Percentiles rank a stretch among this genome's conserved stretches.
phyloP scores from a whole-genome alignment of 768 basidiomycete species.

The Agrocybe praecox region DNA sequence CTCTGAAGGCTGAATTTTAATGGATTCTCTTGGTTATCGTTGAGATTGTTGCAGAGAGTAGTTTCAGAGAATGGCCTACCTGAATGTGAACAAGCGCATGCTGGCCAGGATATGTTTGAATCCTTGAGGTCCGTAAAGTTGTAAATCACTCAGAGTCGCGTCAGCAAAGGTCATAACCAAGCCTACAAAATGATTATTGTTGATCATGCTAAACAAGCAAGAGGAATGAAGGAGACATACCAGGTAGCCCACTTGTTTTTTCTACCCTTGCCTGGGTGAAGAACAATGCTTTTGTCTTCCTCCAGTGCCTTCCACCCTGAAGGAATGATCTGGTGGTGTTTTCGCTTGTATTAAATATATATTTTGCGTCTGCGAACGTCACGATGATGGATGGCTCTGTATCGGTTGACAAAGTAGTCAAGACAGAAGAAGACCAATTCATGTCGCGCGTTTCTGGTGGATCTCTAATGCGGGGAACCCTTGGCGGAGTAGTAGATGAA shows the following conservation, averaged over 20 bases:
- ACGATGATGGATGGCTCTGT: constrained; percentile 80
- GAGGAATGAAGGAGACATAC: constrained; percentile 44
- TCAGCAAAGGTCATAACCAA: constrained; percentile 83
- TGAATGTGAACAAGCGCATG: constrained; percentile 65
- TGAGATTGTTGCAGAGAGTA: neutral
- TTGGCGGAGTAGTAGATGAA: neutral
- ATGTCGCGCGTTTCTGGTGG: constrained; percentile 13
- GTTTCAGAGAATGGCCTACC: constrained; percentile 43
- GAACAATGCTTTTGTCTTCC: constrained; percentile 71
- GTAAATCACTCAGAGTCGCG: constrained; percentile 54
- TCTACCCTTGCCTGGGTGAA: constrained; percentile 66
- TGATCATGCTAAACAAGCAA: constrained; percentile 3
- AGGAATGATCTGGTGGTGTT: constrained; percentile 74
- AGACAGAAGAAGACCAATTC: constrained; percentile 67
- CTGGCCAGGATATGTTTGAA: constrained; percentile 71
- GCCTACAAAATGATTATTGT: constrained; percentile 40
- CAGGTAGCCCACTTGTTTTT: constrained; percentile 71
- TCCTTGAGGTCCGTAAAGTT: constrained; percentile 74
- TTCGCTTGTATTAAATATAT: constrained; percentile 89
- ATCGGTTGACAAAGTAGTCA: constrained; percentile 67
- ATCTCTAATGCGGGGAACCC: neutral
- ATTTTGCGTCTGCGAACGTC: constrained; percentile 77
- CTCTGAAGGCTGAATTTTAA: constrained; percentile 51
- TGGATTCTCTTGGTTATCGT: constrained; percentile 43
- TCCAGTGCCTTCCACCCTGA: constrained; percentile 67